Evolutionary conservation across 805 yeast genomes (phyloP), one percentile per base, ranked within the genome.

Genomic region (Geotrichum ghanense): DNA sequence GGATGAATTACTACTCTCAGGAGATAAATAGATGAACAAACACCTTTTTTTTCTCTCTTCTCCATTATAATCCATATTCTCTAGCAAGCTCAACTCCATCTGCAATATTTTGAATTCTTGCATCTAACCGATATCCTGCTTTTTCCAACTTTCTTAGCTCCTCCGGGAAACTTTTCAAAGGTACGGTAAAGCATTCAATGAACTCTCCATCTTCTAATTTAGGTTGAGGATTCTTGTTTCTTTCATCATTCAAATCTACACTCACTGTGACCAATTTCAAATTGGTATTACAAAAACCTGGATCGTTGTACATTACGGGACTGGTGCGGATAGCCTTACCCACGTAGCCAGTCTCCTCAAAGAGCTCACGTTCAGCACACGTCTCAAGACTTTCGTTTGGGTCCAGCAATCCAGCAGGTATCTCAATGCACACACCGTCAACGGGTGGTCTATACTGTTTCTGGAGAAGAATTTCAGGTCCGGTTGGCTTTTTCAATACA

Each of bases 391-490:
- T 62, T 62, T 92, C 97, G 45, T 76, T 73, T 1, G 89, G 86
- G 62, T 90, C 98, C 39, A 92, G 75, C 51, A 90, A 69, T 0
- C 98, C 98, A 0, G 98, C 98, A 1, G 98, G 98, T 61, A 89
- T 74, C 64, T 90, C 98, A 51, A 90, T 79, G 58, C 94, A 82
- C 5, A 90, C 86, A 17, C 87, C 90, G 45, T 74, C 81, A 2
- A 83, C 83, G 1, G 98, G 97, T 1, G 97, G 96, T 48, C 98
- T 74, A 67, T 83, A 90, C 62, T 90, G 98, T 60, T 85, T 86
- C 59, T 86, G 90, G 16, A 92, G 67, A 5, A 88, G 73, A 53
- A 67, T 70, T 50, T 75, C 78, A 2, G 78, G 73, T 19, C 73
- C 73, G 16, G 65, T 62, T 4, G 74, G 66, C 37, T 48, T 45